Conservation (phyloP, 1,284 basidiomycete genomes). For the Porodaedalea pini region DNA sequence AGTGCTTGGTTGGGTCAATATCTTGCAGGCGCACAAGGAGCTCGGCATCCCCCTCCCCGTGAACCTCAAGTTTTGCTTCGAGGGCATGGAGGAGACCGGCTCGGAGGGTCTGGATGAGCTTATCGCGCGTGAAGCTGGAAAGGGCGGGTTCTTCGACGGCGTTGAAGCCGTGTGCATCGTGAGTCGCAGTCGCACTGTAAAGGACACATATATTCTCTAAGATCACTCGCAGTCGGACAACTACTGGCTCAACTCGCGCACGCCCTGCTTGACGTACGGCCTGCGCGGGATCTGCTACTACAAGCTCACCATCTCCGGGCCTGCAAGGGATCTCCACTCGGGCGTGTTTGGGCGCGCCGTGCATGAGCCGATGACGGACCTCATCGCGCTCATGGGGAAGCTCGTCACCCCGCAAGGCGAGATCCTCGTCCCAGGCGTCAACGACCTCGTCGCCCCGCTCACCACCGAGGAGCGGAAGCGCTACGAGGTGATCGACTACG, state of each 20-base stretch:
- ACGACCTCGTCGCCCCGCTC: conserved; percentile 80
- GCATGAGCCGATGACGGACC: conserved; percentile 87
- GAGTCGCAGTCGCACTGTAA: conserved; percentile 31
- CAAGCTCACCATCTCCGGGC: conserved; percentile 81
- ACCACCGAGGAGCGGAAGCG: conserved; percentile 72
- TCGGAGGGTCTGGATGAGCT: conserved; percentile 92
- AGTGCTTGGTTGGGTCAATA: conserved; percentile 92
- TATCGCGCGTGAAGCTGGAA: conserved; percentile 74
- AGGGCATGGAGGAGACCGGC: conserved; percentile 98
- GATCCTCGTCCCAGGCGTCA: conserved; percentile 89
- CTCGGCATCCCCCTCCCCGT: conserved; percentile 82
- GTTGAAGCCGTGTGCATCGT: conserved; percentile 96
- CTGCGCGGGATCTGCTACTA: conserved; percentile 90
- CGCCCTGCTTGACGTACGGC: conserved; percentile 74
- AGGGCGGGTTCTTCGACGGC: conserved; percentile 81
- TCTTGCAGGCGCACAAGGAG: conserved; percentile 82
- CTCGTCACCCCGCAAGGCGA: conserved; percentile 82
- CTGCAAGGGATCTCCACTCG: conserved; percentile 88
- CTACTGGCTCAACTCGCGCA: conserved; percentile 81
- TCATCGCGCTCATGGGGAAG: conserved; percentile 76
- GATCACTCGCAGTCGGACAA: conserved; percentile 69
- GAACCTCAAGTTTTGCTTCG: conserved; percentile 93
- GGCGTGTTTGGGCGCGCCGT: conserved; percentile 86
- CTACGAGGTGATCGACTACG: conserved; percentile 78
- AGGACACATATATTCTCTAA: too few species aligned